phyloP scores from a whole-genome alignment of 2,329 filamentous ascomycete genomes.

The Teratosphaeria pseudoeucalypti region DNA sequence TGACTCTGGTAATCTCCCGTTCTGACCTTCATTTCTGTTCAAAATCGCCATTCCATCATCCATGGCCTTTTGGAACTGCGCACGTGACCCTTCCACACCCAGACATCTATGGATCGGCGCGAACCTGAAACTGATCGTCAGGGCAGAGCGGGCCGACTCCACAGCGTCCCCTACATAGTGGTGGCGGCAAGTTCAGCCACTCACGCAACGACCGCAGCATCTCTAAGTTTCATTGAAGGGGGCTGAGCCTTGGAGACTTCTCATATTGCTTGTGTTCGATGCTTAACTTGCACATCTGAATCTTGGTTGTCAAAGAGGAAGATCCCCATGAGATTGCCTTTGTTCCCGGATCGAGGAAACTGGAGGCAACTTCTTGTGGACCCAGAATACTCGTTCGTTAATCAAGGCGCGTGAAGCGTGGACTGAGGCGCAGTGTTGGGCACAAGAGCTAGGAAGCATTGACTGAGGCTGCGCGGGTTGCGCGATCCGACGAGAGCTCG shows the following conservation, averaged over 20 bases:
- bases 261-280: neutral
- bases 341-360: neutral
- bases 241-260: neutral
- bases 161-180: neutral
- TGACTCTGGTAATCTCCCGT: neutral
- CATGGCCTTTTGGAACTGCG: neutral
- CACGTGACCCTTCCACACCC: neutral
- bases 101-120: neutral
- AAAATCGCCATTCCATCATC: neutral
- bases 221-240: neutral
- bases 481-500: neutral
- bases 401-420: neutral
- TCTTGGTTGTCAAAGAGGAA: neutral
- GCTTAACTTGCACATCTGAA: neutral
- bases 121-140: neutral
- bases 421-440: neutral
- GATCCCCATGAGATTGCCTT: neutral
- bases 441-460: neutral
- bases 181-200: neutral
- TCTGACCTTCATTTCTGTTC: neutral
- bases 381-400: neutral
- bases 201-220: neutral
- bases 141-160: neutral
- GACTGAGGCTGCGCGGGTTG: neutral
- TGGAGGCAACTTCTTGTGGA: neutral